Evolutionary conservation across 768 basidiomycete genomes (phyloP).

Genomic region (Russula olivacea): DNA sequence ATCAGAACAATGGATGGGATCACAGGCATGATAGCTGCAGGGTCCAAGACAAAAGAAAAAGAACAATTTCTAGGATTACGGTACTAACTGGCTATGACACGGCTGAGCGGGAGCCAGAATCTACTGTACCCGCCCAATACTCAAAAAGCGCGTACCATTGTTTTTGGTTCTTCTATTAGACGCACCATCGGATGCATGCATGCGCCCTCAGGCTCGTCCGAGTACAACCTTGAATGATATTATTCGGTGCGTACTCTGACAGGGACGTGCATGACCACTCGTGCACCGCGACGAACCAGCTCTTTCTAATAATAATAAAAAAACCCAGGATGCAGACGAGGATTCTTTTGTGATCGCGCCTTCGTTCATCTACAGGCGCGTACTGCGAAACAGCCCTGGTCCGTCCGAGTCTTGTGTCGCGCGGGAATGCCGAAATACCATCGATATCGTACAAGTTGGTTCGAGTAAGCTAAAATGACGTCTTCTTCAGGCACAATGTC

Average conservation of each 20-base stretch:
- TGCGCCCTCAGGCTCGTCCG: background rate
- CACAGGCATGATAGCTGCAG: background rate
- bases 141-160: no score
- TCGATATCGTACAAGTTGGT: no score
- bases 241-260: background rate
- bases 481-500: background rate
- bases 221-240: background rate
- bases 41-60: background rate
- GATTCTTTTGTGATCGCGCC: background rate
- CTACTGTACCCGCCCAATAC: no score
- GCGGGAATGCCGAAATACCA: background rate
- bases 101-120: no score
- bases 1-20: background rate
- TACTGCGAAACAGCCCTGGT: background rate
- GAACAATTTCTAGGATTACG: background rate
- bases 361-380: background rate
- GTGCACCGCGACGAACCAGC: background rate
- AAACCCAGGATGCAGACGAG: background rate
- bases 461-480: background rate
- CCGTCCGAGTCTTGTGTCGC: background rate
- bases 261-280: background rate
- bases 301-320: background rate
- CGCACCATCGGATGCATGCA: no score
- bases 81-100: background rate
- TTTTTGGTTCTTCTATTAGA: no score